Percentiles rank a stretch among this genome's conserved stretches.
phyloP scores from a whole-genome alignment of 345 rosid species.

The Microthlaspi erraticum region DNA sequence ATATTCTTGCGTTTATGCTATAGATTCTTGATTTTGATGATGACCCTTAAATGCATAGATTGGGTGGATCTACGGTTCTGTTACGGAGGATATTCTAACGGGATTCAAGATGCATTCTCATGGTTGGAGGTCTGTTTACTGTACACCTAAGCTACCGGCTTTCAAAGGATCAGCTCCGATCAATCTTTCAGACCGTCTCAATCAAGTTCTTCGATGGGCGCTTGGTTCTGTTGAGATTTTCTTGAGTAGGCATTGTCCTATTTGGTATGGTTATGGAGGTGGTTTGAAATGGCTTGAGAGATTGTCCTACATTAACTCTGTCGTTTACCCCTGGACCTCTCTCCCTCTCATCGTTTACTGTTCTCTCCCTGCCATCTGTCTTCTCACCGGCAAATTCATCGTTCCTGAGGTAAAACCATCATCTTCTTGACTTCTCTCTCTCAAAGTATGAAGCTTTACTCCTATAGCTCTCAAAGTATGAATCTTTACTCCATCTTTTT shows the following conservation, averaged over 20 bases:
- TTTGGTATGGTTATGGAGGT: constrained; percentile 99
- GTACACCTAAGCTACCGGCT: constrained; percentile 86
- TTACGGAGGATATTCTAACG: constrained; percentile 93
- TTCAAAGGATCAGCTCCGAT: constrained; percentile 98
- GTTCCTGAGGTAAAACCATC: constrained; percentile 85
- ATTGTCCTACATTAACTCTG: constrained; percentile 92
- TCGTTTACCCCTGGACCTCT: constrained; percentile 97
- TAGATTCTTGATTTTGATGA: constrained; percentile 22
- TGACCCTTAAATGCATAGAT: constrained; percentile 51
- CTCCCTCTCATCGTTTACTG: constrained; percentile 92
- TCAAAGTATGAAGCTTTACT: neutral
- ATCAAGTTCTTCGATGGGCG: constrained; percentile 99
- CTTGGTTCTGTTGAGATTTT: constrained; percentile 98
- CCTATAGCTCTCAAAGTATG: constrained; percentile 26
- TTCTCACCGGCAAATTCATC: constrained; percentile 91
- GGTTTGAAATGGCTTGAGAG: constrained; percentile 97
- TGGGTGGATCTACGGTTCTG: constrained; percentile 99
- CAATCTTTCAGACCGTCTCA: constrained; percentile 93
- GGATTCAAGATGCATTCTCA: constrained; percentile 99
- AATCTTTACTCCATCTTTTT: constrained; percentile 23
- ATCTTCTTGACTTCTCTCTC: constrained; percentile 23
- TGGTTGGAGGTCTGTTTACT: constrained; percentile 98
- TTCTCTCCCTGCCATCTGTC: constrained; percentile 96
- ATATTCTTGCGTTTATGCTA: neutral
- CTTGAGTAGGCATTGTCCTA: constrained; percentile 96